Percentiles rank a stretch among this genome's conserved stretches.
phyloP scores from a whole-genome alignment of 768 basidiomycete genomes.

The Serendipita sp. region DNA sequence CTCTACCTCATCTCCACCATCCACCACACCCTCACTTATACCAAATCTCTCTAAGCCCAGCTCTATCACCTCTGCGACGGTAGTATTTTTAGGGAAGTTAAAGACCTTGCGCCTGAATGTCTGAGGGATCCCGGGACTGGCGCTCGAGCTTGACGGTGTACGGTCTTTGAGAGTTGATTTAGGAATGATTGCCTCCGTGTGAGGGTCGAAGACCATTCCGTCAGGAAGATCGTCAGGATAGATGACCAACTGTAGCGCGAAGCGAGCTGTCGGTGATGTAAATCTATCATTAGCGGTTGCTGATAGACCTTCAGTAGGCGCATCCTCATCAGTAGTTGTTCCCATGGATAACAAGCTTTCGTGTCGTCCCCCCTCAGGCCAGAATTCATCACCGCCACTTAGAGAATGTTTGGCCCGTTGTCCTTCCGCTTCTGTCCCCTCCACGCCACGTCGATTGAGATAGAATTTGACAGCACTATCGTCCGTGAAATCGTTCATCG shows the following conservation, averaged over 20 bases:
- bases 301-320: neutral
- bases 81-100: slow-evolving; percentile 84
- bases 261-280: slow-evolving; percentile 67
- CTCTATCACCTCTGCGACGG: slow-evolving; percentile 93
- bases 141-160: slow-evolving; percentile 23
- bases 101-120: slow-evolving; percentile 64
- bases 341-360: slow-evolving; percentile 3
- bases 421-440: slow-evolving; percentile 28
- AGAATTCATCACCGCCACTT: slow-evolving; percentile 9
- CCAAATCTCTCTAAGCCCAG: slow-evolving; percentile 84
- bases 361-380: neutral
- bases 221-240: slow-evolving; percentile 86
- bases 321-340: slow-evolving; percentile 1
- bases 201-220: slow-evolving; percentile 84
- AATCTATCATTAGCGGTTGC: slow-evolving; percentile 47
- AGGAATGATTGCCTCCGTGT: slow-evolving; percentile 87
- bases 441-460: slow-evolving; percentile 43
- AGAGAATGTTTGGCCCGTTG: slow-evolving; percentile 7
- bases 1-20: slow-evolving; percentile 95
- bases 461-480: slow-evolving; percentile 97
- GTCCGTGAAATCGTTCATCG: slow-evolving; percentile 96
- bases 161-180: slow-evolving; percentile 46
- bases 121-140: slow-evolving; percentile 39
- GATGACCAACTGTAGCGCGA: slow-evolving; percentile 74
- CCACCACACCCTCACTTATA: slow-evolving; percentile 91